These are phyloP conservation scores for Scolecobasidium constrictum DNA, from an alignment of 2,329 filamentous ascomycete genomes.

Conservation along the genomic window DNA sequence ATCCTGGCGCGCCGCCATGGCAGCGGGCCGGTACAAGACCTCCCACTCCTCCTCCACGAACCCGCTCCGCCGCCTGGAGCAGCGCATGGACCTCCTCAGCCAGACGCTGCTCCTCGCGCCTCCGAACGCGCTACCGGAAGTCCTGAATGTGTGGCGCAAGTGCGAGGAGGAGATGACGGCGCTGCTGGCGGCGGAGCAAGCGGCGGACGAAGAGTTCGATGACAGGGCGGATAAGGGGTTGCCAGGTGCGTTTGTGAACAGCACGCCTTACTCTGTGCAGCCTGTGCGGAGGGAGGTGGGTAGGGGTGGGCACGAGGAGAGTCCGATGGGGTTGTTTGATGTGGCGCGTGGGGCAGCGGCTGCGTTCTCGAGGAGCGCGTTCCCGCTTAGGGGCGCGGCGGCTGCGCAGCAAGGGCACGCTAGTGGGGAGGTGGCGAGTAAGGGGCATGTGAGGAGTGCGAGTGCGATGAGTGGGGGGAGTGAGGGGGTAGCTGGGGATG, in stretches of 20 bases:
- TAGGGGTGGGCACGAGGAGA: slow-evolving; percentile 32
- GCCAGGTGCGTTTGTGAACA: slow-evolving; percentile 34
- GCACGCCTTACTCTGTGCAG: slow-evolving; percentile 18
- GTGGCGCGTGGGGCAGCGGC: slow-evolving; percentile 38
- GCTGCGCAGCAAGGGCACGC: slow-evolving; percentile 11
- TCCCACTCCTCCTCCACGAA: slow-evolving; percentile 25
- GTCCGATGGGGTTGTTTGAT: slow-evolving; percentile 43
- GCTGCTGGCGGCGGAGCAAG: slow-evolving; percentile 54
- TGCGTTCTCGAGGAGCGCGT: slow-evolving; percentile 35
- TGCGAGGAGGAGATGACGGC: slow-evolving; percentile 68
- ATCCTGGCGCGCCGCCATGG: slow-evolving; percentile 68
- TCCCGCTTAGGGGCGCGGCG: slow-evolving; percentile 25
- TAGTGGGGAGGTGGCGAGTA: slow-evolving; percentile 19
- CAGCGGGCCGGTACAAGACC: slow-evolving; percentile 61
- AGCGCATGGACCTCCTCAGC: slow-evolving; percentile 69
- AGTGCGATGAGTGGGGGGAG: slow-evolving; percentile 13
- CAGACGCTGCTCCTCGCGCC: slow-evolving; percentile 67
- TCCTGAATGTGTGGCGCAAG: slow-evolving; percentile 62
- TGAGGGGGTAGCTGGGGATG: slow-evolving; percentile 19
- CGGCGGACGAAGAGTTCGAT: slow-evolving; percentile 61
- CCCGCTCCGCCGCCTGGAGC: slow-evolving; percentile 58
- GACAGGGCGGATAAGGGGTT: slow-evolving; percentile 32
- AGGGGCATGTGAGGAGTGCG: slow-evolving; percentile 18
- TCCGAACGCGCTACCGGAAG: slow-evolving; percentile 57
- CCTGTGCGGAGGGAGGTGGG: slow-evolving; percentile 28